These are phyloP conservation scores for Saccharomycopsis hybrid DNA, from an alignment of 1,139 yeast genomes.

Conservation along the genomic window DNA sequence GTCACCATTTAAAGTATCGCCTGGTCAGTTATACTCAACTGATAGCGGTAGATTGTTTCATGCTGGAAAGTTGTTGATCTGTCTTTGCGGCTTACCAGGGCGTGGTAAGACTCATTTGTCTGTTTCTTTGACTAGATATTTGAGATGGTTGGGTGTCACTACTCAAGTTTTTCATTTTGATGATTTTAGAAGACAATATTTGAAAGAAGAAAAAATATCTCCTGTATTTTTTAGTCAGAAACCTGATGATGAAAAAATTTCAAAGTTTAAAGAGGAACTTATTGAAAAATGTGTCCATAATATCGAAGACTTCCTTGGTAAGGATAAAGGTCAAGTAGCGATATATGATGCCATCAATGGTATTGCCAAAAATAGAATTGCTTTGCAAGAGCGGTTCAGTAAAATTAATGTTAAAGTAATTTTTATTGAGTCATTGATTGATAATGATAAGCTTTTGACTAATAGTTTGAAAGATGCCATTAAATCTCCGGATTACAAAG, in stretches of 20 bases:
- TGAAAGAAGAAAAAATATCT: conserved; percentile 47
- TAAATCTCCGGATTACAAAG: conserved; percentile 79
- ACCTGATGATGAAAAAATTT: conserved; percentile 50
- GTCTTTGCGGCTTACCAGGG: conserved; percentile 91
- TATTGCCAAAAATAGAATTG: conserved; percentile 56
- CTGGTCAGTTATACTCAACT: conserved; percentile 87
- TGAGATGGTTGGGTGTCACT: conserved; percentile 93
- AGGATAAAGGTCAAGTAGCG: conserved; percentile 85
- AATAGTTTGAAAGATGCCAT: conserved; percentile 82
- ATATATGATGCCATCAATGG: conserved; percentile 96
- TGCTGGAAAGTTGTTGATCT: conserved; percentile 90
- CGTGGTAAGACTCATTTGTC: conserved; percentile 93
- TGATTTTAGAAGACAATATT: conserved; percentile 62
- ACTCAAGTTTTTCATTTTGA: conserved; percentile 91
- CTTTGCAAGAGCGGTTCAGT: conserved; percentile 48
- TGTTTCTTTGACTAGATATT: conserved; percentile 82
- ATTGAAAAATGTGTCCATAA: conserved; percentile 63
- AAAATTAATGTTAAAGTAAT: conserved; percentile 63
- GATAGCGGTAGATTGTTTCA: conserved; percentile 88
- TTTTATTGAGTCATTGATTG: conserved; percentile 83
- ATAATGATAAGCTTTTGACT: conserved; percentile 61
- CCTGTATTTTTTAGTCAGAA: conserved; percentile 58
- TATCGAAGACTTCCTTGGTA: conserved; percentile 61
- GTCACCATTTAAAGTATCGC: conserved; percentile 41
- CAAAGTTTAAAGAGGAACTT: conserved; percentile 50